Evolutionary conservation across 345 rosid species (phyloP), one percentile per base, ranked within the genome.

Genomic region (Euphorbia pulcherrima): DNA sequence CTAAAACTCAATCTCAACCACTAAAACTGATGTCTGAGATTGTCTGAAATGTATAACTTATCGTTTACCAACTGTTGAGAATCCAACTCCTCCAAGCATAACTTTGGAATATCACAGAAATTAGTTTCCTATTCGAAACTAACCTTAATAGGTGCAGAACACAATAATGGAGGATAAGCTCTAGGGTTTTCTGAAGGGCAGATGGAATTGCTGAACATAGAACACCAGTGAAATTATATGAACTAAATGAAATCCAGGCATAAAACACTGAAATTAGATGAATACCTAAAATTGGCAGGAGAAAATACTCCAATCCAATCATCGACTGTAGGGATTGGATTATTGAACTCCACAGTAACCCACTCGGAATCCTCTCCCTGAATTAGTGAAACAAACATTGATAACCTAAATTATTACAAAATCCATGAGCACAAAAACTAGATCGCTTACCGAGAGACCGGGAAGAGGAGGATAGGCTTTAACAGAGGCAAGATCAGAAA

Each of bases 231-330:
- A 24, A 53, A 9, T 10, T 53, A 21, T 21, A 53, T 21, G 27
- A 23, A 18, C 5, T 18, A 16, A 48, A 48, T n/a, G 20, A 48
- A 48, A 48, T 48, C n/a, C 0, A 21, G 14, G 57, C 27, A 53
- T 8, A 53, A 53, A 53, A 21, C 11, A 21, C 3, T 21, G 2
- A 23, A 21, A 20, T 6, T 18, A 9, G 4, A 52, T n/a, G 6
- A 53, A 10, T 75, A 89, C 92, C 84, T 85, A 79, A 89, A 84
- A 75, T 87, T 81, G 53, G 86, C 81, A 70, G 92, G 90, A 60
- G 96, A 89, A 80, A 89, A 87, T 28, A 89, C 90, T 59, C 85
- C 96, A 71, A 89, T 83, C 90, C 96, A 86, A 66, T 90, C 91
- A 81, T 82, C 87, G 77, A 68, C 58, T 8, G 86, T 82, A 37